These are phyloP conservation scores for Bonnemaisonia californica DNA, from an alignment of 31 red algal genomes.

Conservation along the genomic window DNA sequence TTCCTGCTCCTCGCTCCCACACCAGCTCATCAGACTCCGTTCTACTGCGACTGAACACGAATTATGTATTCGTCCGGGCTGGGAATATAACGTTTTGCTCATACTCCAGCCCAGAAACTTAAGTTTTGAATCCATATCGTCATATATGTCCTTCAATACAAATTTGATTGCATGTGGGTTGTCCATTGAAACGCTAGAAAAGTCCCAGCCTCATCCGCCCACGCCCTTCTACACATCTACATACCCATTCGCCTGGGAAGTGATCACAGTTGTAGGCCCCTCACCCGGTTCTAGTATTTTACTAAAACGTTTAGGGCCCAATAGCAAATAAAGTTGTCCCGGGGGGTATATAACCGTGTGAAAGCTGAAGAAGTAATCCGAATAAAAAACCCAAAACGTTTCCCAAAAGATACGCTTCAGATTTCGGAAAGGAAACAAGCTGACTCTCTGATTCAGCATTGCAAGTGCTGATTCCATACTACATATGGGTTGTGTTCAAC, in stretches of 20 bases:
- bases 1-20: slow-evolving; percentile 94
- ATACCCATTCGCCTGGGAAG: background rate
- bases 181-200: slow-evolving; percentile 82
- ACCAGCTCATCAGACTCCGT: slow-evolving; percentile 81
- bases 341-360: too few relatives aligned
- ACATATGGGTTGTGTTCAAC: too few relatives aligned
- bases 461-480: too few relatives aligned
- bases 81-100: slow-evolving; percentile 81
- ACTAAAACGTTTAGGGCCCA: too few relatives aligned
- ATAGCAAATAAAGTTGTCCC: too few relatives aligned
- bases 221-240: slow-evolving; percentile 40
- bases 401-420: too few relatives aligned
- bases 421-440: too few relatives aligned
- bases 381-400: too few relatives aligned
- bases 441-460: too few relatives aligned
- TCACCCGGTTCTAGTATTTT: slow-evolving; percentile 56
- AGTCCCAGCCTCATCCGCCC: slow-evolving; percentile 48
- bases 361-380: too few relatives aligned
- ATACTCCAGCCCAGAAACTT: slow-evolving; percentile 78
- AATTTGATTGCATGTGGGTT: slow-evolving; percentile 98
- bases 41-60: slow-evolving; percentile 42
- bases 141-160: slow-evolving; percentile 67
- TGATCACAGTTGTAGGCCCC: slow-evolving; percentile 69
- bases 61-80: slow-evolving; percentile 83
- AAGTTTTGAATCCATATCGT: slow-evolving; percentile 57